Evolutionary conservation across 129 eudicot genomes (phyloP), one percentile per base, ranked within the genome.

Genomic region (Chrysanthemum makinoi): DNA sequence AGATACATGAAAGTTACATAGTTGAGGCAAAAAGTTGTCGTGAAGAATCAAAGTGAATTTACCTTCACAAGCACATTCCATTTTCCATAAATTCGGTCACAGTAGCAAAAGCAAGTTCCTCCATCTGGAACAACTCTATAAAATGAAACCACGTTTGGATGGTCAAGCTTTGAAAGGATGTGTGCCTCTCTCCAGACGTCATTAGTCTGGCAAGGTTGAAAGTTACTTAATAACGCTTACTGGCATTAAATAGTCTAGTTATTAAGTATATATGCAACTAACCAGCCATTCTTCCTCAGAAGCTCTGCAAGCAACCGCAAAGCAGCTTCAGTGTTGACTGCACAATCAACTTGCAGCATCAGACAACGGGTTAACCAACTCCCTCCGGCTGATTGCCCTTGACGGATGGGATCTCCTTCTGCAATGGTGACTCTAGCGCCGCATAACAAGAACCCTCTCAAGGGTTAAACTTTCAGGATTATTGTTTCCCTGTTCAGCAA

Each of bases 101-200:
- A 50, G 96, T 91, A 35, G 96, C 97, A 86, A 91, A n/a, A n/a
- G n/a, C n/a, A 82, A 60, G 97, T 84, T 51, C 96, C 83, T 46
- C 96, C 96, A 86, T 91, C 97, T 39, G 96, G 97, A 65, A 91
- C 97, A 65, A 91, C 97, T 22, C 97, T 94, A 79, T 91, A 75
- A 91, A 86, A 65, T 57, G 97, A 96, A 62, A 91, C 90, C 80
- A 91, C 96, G 75, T 91, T 91, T 70, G 97, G 97, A 82, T 91
- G 97, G 64, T 91, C 95, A 39, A 91, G 96, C 62, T 91, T 88
- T 55, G 97, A 91, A 62, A 88, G 91, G 51, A 91, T 88, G 17
- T 62, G 84, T 57, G 96, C 94, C 72, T 91, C 91, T 66, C 93
- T 83, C 97, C 97, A 91, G 77, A 91, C 88, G 74, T 91, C 96